Base-by-base conservation (phyloP, 176 grass and related monocot genomes). In the Calamus simplicifolius region DNA sequence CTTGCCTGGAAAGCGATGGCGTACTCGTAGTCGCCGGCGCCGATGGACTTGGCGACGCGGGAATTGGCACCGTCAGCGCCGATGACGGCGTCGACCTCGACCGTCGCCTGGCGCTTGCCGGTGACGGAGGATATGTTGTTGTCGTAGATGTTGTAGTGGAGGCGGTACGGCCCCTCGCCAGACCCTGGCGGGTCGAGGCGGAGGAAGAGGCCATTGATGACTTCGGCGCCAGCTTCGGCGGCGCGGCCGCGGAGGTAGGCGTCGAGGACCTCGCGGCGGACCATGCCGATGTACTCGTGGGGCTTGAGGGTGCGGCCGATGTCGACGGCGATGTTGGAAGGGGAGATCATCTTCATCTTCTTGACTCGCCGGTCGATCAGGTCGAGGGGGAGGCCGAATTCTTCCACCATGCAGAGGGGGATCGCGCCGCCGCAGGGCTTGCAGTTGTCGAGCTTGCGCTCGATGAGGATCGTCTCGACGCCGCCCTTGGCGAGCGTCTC, bases 311-410 rank as follows among this genome's bases (percentile, higher is more conserved):
- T 98, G 30, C 87, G 64, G 2, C 93, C 93, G 67, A 92, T 98
- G 68, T 98, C 93, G n/a, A 98, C 93, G 16, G 83, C 87, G 18
- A 98, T 87, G 61, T 98, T 98, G 52, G 93, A 98, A 15, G 87
- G 93, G n/a, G 93, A 98, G 0, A 98, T 98, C 93, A 98, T 98
- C 87, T 98, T 98, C 87, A 98, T 98, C 81, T 98, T 92, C 27
- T 72, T 85, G 52, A 98, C 93, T 28, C 77, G 78, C 18, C 93
- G 66, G 64, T 98, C 87, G 16, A 98, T 83, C 23, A 92, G 87
- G 74, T 98, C 93, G 18, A 98, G 74, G 18, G 93, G 93, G 53
- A 98, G 78, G 50, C 66, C 72, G 84, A 98, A 98, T 78, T 98
- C 93, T 25, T 89, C 89, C 58, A 98, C 84, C 93, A 98, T 92